Base-by-base conservation (phyloP, 495 filamentous ascomycete species). In the Annulohypoxylon maeteangense region DNA sequence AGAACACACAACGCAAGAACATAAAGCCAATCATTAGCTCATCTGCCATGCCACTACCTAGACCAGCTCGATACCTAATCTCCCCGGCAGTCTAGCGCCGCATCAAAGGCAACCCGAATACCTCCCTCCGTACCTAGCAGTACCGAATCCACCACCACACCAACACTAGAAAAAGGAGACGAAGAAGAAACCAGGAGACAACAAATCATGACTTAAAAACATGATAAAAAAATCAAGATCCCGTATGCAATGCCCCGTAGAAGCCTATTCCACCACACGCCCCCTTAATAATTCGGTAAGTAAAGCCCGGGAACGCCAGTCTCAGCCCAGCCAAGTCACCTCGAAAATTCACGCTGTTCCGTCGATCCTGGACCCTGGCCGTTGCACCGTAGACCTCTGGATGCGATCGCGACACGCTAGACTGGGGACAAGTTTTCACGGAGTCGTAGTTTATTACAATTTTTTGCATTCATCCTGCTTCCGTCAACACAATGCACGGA, bases 221-320 rank as follows among this genome's bases (percentile, higher is more conserved):
- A 1, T 23, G n/a, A 29, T 11, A 0, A 34, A 31, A 36, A 31
- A 36, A 44, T 40, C 31, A 25, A 65, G 47, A 53, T 27, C 29
- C 45, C 44, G 10, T 60, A 38, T 38, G 53, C 54, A 42, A 47
- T 57, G 36, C 25, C 38, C 38, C 27, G 10, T 27, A 67, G 50
- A 14, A 61, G 10, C 48, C 57, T 14, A n/a, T 62, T 59, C 60
- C 56, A 51, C 14, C 27, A n/a, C 48, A 22, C 27, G 27, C 27
- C 25, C 12, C 23, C 45, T 10, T 25, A 4, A 48, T 23, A 25
- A 48, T n/a, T n/a, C n/a, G n/a, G 23, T 54, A 34, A 36, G 22
- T 20, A n/a, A 34, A 61, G 27, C 51, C 67, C 53, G 25, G 59
- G 32, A 62, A 64, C 67, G 59, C 67, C 60, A 59, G 48, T 51